Percentiles rank a stretch among this genome's conserved stretches.
phyloP scores from a whole-genome alignment of 2,329 filamentous ascomycete genomes.

The Cladosporium cucumerinum region DNA sequence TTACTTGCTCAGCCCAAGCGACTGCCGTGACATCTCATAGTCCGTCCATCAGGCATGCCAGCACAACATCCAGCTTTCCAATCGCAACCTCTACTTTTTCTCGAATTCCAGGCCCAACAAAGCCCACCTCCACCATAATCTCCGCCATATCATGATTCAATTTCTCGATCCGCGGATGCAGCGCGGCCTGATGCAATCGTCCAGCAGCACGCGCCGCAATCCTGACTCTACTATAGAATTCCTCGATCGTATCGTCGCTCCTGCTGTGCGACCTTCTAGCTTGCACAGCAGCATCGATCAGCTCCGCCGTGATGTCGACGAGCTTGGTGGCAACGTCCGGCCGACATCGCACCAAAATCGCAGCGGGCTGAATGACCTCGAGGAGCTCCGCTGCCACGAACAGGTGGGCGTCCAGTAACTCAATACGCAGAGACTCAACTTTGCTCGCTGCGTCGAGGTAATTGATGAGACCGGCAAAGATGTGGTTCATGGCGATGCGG shows the following conservation, averaged over 20 bases:
- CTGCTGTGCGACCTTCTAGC: background rate
- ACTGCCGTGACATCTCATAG: background rate
- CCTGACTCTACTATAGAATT: background rate
- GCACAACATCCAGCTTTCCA: background rate
- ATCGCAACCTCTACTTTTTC: background rate
- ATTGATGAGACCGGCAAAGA: background rate
- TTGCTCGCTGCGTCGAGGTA: background rate
- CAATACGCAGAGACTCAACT: background rate
- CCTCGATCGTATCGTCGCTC: background rate
- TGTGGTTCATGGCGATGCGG: background rate
- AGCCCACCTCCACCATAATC: background rate
- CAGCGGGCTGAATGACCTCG: background rate
- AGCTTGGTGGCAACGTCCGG: background rate
- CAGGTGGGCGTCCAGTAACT: background rate
- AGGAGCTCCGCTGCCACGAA: background rate
- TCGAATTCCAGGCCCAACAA: background rate
- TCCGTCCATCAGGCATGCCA: background rate
- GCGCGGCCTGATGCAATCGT: background rate
- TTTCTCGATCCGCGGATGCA: background rate
- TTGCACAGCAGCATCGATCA: background rate
- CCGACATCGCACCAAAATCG: background rate
- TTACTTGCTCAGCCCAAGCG: background rate
- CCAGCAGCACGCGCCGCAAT: background rate
- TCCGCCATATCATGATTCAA: background rate
- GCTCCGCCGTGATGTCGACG: background rate